These are phyloP conservation scores for Cercospora beticola DNA, from an alignment of 2,329 filamentous ascomycete genomes.

Conservation along the genomic window DNA sequence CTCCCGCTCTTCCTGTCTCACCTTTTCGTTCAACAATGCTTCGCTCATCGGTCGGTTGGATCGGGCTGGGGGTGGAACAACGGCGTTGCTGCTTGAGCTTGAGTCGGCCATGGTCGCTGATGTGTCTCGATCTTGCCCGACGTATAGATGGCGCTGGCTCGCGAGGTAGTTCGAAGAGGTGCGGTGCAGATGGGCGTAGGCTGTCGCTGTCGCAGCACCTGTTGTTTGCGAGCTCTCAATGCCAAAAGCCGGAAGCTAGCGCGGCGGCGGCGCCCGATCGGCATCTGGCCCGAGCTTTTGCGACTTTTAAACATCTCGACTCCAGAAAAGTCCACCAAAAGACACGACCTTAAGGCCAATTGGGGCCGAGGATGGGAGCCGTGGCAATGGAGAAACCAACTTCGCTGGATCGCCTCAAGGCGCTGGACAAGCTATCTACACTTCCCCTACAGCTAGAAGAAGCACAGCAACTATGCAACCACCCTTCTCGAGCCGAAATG, in stretches of 20 bases:
- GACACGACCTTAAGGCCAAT: background rate
- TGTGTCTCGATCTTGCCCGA: background rate
- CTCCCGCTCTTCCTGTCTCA: constrained; percentile 46
- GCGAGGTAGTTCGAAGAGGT: background rate
- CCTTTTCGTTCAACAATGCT: constrained; percentile 98
- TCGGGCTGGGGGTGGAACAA: constrained; percentile 64
- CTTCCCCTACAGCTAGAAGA: constrained; percentile 31
- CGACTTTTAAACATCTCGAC: constrained; percentile 5
- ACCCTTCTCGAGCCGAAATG: constrained; percentile 54
- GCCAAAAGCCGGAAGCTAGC: constrained; percentile 6
- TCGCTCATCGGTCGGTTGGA: constrained; percentile 84
- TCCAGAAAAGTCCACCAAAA: constrained; percentile 14
- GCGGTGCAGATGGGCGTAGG: background rate
- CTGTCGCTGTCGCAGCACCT: background rate
- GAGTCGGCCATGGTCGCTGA: constrained; percentile 56
- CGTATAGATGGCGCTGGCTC: background rate
- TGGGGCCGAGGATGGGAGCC: constrained; percentile 16
- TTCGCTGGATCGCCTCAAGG: constrained; percentile 44
- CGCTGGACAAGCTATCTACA: constrained; percentile 34
- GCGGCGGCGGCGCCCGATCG: background rate
- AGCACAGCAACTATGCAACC: constrained; percentile 34
- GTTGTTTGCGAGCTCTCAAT: constrained; percentile 6
- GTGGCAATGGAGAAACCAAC: constrained; percentile 24
- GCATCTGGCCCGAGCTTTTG: constrained; percentile 8
- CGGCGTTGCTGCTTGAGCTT: constrained; percentile 52